Evolutionary conservation across 148 eudicot species (phyloP).

Genomic region (Pharnaceum exiguum): DNA sequence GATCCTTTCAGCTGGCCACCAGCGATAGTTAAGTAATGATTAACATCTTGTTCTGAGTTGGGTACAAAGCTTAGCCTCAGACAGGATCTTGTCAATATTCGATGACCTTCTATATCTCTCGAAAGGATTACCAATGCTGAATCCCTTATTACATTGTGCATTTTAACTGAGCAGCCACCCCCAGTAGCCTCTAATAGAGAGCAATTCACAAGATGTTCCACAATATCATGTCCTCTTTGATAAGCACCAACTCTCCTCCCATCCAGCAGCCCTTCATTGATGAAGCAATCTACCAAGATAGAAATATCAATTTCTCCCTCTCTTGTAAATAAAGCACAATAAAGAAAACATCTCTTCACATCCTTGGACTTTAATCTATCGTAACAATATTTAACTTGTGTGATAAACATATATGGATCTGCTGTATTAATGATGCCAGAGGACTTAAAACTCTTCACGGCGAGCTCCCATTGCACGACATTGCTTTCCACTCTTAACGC

Average conservation of each 20-base stretch:
- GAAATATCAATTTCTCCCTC: conserved; percentile 11
- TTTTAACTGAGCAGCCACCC: conserved; percentile 8
- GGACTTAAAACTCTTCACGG: not conserved
- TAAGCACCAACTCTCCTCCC: conserved; percentile 5
- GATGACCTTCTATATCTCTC: conserved; percentile 4
- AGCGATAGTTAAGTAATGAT: conserved; percentile 14
- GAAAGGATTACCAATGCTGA: conserved; percentile 25
- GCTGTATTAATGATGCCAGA: not conserved
- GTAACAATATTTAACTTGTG: conserved; percentile 15
- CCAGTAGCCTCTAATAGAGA: conserved; percentile 18
- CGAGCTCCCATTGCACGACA: conserved; percentile 18
- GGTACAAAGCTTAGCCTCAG: not conserved
- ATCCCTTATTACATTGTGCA: conserved; percentile 18
- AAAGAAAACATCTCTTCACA: conserved; percentile 21
- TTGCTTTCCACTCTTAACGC: conserved; percentile 17
- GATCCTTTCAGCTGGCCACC: conserved; percentile 18
- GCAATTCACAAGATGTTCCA: conserved; percentile 7
- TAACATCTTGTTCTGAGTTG: not conserved
- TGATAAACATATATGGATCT: not conserved
- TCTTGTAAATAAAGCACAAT: conserved; percentile 15
- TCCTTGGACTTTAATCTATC: conserved; percentile 14
- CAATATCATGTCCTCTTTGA: conserved; percentile 20
- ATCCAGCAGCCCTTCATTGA: conserved; percentile 21
- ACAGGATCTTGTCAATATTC: not conserved
- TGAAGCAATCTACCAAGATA: conserved; percentile 18